A percentile compares a stretch with the other conserved stretches of the same genome.
Evolutionary conservation across 148 eudicot genomes (phyloP).

Genomic region (Fagopyrum esculentum): DNA sequence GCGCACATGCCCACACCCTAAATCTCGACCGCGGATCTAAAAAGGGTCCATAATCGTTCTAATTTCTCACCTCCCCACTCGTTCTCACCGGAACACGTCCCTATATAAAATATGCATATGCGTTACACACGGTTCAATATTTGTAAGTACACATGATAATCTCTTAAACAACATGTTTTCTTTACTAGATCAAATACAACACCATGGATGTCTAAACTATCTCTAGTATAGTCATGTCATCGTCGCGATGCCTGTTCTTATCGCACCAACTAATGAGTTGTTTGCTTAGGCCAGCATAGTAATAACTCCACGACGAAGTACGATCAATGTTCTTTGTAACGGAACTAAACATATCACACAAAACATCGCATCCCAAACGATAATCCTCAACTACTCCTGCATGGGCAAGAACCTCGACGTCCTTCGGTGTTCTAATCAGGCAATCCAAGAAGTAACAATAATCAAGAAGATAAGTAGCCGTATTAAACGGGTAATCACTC

Average conservation of each 20-base stretch:
- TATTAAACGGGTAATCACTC: not conserved
- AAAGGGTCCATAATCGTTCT: too few species aligned
- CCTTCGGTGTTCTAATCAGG: not conserved
- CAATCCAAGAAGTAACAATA: not conserved
- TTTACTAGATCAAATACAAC: too few species aligned
- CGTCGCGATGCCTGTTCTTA: not conserved
- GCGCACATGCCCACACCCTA: too few species aligned
- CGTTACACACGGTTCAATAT: not conserved
- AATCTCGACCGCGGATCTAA: too few species aligned
- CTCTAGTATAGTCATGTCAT: not conserved
- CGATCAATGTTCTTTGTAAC: not conserved
- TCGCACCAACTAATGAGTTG: not conserved
- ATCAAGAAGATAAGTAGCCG: not conserved
- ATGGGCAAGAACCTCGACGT: not conserved
- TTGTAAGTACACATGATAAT: not conserved
- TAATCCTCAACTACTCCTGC: not conserved
- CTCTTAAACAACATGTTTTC: not conserved
- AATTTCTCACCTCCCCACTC: too few species aligned
- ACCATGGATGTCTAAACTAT: not conserved
- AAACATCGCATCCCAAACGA: not conserved
- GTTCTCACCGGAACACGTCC: too few species aligned
- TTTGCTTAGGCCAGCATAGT: not conserved
- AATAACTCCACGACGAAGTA: not conserved
- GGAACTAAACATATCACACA: not conserved
- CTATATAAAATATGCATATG: too few species aligned